Conservation (phyloP, 2,329 filamentous ascomycete genomes). For the Fusarium equiseti region DNA sequence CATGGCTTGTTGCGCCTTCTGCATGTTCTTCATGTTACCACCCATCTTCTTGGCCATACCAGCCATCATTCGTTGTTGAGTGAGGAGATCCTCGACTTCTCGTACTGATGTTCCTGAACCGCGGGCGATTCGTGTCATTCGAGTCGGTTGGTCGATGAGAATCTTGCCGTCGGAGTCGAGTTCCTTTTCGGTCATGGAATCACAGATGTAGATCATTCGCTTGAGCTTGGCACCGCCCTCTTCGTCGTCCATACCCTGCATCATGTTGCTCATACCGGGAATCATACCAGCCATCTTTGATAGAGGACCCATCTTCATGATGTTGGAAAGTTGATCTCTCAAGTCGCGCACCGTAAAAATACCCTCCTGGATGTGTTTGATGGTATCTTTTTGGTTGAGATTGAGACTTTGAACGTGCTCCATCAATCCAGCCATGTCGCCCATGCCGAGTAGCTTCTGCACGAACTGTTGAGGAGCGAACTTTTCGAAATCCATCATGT, state of each 20-base stretch:
- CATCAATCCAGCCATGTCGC: slow-evolving; percentile 92
- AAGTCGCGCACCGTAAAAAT: slow-evolving; percentile 96
- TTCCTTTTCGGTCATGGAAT: slow-evolving; percentile 97
- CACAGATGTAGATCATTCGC: slow-evolving; percentile 99
- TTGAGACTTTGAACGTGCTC: slow-evolving; percentile 97
- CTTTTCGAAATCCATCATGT: slow-evolving; percentile 93
- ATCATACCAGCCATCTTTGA: slow-evolving; percentile 99
- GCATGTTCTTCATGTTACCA: slow-evolving; percentile 97
- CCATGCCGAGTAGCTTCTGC: slow-evolving; percentile 94
- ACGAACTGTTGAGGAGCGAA: slow-evolving; percentile 95
- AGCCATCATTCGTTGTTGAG: slow-evolving; percentile 98
- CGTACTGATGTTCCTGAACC: slow-evolving; percentile 91
- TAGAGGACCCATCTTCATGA: slow-evolving; percentile 99
- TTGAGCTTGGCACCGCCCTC: slow-evolving; percentile 94
- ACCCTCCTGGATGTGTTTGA: slow-evolving; percentile 98
- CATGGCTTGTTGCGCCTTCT: slow-evolving; percentile 90
- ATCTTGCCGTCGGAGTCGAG: slow-evolving; percentile 95
- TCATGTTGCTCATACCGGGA: slow-evolving; percentile 91
- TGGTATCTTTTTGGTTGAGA: slow-evolving; percentile 97
- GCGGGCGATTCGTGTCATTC: slow-evolving; percentile 91
- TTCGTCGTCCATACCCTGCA: slow-evolving; percentile 96
- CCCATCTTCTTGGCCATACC: slow-evolving; percentile 99
- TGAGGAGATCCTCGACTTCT: slow-evolving; percentile 96
- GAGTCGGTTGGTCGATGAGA: slow-evolving; percentile 89
- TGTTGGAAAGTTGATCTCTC: slow-evolving; percentile 94